Conservation (phyloP, 257 asterid genomes). For the Solanum microdontum region DNA sequence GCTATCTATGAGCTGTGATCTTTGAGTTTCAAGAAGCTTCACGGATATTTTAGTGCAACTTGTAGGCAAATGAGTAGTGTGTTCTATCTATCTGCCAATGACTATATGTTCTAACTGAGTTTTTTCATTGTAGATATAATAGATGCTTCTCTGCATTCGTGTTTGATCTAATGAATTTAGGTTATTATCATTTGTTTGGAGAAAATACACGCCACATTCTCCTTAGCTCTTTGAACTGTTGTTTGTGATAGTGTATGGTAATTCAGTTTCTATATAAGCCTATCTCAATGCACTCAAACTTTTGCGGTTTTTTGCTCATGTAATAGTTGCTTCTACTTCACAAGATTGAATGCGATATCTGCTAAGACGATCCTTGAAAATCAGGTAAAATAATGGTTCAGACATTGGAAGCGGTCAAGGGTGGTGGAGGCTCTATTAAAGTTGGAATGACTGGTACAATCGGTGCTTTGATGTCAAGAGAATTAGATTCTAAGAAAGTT, state of each 20-base stretch:
- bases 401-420: conserved; percentile 48
- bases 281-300: no score
- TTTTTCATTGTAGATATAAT: not conserved
- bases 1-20: not conserved
- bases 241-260: not conserved
- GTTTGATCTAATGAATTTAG: not conserved
- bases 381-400: conserved; percentile 34
- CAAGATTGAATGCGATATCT: not conserved
- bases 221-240: not conserved
- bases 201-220: not conserved
- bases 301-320: no score
- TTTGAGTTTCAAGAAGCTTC: not conserved
- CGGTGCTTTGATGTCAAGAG: conserved; percentile 65
- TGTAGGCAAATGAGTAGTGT: not conserved
- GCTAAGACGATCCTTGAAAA: not conserved
- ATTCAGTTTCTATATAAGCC: no score
- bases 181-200: not conserved
- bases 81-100: not conserved
- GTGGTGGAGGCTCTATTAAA: conserved; percentile 71
- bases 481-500: conserved; percentile 41
- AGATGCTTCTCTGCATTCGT: not conserved
- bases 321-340: not conserved
- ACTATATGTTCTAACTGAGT: not conserved
- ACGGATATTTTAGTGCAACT: not conserved
- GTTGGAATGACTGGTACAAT: conserved; percentile 73